phyloP scores from a whole-genome alignment of 2,329 filamentous ascomycete species.

The Penicillium sp. region DNA sequence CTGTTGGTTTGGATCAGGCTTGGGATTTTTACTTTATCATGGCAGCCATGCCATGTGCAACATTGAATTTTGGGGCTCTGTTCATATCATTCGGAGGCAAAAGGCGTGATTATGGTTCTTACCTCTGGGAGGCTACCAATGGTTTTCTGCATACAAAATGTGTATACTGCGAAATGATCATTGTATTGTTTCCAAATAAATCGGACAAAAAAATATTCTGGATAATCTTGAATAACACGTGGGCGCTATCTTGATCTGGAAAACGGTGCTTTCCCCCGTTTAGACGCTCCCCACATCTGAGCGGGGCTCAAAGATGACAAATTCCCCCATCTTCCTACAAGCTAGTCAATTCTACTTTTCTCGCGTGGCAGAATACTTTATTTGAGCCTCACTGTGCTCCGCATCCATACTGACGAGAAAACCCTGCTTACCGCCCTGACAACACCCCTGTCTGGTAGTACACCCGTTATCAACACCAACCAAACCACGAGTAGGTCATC shows the following conservation, averaged over 20 bases:
- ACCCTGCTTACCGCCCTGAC: not conserved
- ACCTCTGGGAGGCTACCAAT: not conserved
- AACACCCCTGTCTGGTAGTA: not conserved
- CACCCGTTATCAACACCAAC: not conserved
- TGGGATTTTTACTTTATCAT: not conserved
- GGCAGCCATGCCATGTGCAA: not conserved
- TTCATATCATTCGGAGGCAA: not conserved
- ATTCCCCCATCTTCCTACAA: not conserved
- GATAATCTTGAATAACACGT: too few relatives aligned
- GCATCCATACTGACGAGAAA: not conserved
- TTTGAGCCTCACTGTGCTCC: not conserved
- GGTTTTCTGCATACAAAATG: not conserved
- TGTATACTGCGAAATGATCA: not conserved
- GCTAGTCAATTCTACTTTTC: not conserved
- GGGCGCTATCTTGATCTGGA: not conserved
- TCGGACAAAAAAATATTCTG: too few relatives aligned
- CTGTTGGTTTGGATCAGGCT: not conserved
- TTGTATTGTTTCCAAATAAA: not conserved
- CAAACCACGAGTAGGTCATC: not conserved
- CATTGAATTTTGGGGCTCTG: not conserved
- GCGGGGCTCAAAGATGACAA: not conserved
- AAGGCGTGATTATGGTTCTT: not conserved
- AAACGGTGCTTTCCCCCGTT: constrained; percentile 14
- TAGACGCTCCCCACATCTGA: constrained; percentile 17
- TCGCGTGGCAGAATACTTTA: not conserved